Evolutionary conservation across 345 rosid genomes (phyloP), one percentile per base, ranked within the genome.

Genomic region (Citrus sp.): DNA sequence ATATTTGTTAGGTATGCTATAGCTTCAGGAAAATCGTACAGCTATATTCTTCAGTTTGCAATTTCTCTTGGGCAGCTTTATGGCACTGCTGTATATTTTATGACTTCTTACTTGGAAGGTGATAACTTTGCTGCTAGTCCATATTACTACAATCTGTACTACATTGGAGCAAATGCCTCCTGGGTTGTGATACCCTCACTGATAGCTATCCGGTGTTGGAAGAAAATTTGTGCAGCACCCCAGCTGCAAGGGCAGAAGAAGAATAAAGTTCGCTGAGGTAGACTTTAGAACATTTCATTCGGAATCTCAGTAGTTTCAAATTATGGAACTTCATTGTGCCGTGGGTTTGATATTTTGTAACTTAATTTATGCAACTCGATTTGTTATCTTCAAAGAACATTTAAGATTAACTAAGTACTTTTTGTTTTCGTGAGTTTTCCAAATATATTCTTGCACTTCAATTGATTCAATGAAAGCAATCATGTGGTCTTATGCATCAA

Each of bases 41-140:
- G 97, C 86, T 87, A 90, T 89, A 86, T 90, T 55, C 97, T 96
- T 75, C 98, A 94, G 88, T 89, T 94, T 73, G 93, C 91, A 7
- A 85, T 96, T 62, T 94, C 95, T 7, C 81, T 96, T 1, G 98
- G 95, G 1, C 99, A 94, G 88, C 97, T 96, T 28, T 96, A 96
- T 59, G 99, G 99, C 80, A 88, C 92, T 81, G 81, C 87, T 34
- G 91, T 94, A 5, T 96, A 94, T 80, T 96, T 88, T 88, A 73
- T 94, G 66, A 94, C 97, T 32, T 84, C 99, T 19, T 67, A 75
- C 77, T 84, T 94, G 89, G 97, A 96, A 49, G 98, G 99, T 14
- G 95, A 92, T 80, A 86, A 91, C 86, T 94, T 89, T 78, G 91
- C 98, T 6, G 73, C 91, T 2, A 90, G 87, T 84, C 72, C 88